A percentile compares a stretch with the other conserved stretches of the same genome.
Evolutionary conservation across 2,329 filamentous ascomycete genomes (phyloP).

Genomic region (Fusarium annulatum): DNA sequence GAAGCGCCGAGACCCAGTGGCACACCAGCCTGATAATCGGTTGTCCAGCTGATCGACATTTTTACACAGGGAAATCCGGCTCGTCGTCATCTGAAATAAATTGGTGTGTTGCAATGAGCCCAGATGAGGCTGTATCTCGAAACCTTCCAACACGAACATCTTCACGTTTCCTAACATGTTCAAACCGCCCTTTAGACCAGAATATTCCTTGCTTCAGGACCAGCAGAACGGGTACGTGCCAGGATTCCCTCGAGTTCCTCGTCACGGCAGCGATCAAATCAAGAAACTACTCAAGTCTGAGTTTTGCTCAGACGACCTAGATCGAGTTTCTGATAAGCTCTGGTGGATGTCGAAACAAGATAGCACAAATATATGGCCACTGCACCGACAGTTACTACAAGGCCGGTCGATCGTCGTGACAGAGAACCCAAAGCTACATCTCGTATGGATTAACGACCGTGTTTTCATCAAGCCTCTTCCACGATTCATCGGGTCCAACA

Average conservation of each 20-base stretch:
- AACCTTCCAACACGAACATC: accelerated
- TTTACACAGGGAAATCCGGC: background rate
- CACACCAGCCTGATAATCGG: no score
- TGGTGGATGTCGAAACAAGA: constrained; percentile 13
- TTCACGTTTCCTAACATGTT: background rate
- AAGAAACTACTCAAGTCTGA: background rate
- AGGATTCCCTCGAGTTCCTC: background rate
- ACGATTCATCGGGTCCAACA: background rate
- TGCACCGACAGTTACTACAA: background rate
- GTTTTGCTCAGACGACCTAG: background rate
- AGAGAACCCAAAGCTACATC: constrained; percentile 4
- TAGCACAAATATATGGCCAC: background rate
- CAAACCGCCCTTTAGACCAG: background rate
- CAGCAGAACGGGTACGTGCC: background rate
- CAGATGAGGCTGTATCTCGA: accelerated
- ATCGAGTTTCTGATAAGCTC: background rate
- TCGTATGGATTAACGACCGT: background rate
- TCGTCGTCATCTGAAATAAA: background rate
- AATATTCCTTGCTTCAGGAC: background rate
- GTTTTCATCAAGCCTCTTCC: constrained; percentile 1
- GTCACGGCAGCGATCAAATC: background rate
- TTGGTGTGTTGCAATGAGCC: accelerated
- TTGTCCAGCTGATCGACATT: background rate
- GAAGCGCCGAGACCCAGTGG: background rate
- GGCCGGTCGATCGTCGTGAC: background rate